Evolutionary conservation across 208 protist genomes (phyloP).

Genomic region (Phytomonas serpens): DNA sequence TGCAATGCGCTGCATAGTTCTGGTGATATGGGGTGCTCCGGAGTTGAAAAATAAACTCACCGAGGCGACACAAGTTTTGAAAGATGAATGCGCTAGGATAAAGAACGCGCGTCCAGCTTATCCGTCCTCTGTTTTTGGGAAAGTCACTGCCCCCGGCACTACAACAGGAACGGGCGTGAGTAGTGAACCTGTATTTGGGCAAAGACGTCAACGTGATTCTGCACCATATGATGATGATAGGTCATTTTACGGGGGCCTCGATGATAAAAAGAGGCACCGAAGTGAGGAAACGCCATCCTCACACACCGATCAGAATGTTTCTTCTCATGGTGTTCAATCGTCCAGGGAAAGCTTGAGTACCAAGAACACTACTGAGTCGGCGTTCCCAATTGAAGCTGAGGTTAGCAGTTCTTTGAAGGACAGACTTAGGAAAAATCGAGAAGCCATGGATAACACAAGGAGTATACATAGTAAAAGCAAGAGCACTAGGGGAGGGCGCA

Average conservation of each 20-base stretch:
- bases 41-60: constrained; percentile 11
- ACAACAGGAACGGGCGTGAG: background rate
- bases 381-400: background rate
- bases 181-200: background rate
- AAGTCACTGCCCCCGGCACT: background rate
- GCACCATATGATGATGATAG: background rate
- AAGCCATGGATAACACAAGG: background rate
- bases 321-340: background rate
- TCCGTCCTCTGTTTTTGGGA: background rate
- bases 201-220: background rate
- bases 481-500: background rate
- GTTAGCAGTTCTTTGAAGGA: background rate
- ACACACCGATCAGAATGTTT: background rate
- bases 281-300: background rate
- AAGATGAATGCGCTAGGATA: background rate
- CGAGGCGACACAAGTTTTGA: constrained; percentile 8
- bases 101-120: background rate
- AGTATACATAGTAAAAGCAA: background rate
- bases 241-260: background rate
- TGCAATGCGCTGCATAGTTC: constrained; percentile 11
- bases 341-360: background rate
- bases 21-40: constrained; percentile 16
- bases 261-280: background rate
- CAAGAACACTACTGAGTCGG: background rate
- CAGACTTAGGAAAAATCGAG: background rate